Evolutionary conservation across 371 early-diverging fungal species (phyloP).

Genomic region (Gilbertella persicaria): DNA sequence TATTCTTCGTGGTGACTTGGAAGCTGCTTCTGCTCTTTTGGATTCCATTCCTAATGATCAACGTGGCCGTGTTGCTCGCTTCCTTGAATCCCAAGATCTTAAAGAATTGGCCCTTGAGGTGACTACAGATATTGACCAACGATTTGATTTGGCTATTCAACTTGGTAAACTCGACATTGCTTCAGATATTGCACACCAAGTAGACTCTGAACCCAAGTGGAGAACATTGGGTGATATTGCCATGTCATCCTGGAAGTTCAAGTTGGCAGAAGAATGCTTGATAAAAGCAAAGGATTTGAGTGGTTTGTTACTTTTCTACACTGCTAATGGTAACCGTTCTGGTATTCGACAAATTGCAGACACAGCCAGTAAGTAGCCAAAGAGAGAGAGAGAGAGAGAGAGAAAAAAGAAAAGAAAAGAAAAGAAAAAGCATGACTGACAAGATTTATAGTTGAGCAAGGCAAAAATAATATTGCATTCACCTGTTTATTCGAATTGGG

Average conservation of each 20-base stretch:
- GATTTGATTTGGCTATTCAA: conserved; percentile 92
- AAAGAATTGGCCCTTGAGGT: conserved; percentile 92
- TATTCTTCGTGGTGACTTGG: conserved; percentile 89
- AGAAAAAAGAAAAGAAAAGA: background rate
- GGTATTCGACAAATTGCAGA: conserved; percentile 79
- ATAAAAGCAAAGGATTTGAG: conserved; percentile 85
- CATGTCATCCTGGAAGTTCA: conserved; percentile 83
- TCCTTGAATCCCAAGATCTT: conserved; percentile 90
- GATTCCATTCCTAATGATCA: conserved; percentile 87
- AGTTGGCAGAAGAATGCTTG: conserved; percentile 90
- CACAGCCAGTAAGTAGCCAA: conserved; percentile 59
- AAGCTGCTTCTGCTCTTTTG: conserved; percentile 74
- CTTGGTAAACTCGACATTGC: conserved; percentile 85
- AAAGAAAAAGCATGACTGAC: background rate
- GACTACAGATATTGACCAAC: conserved; percentile 92
- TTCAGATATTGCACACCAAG: conserved; percentile 79
- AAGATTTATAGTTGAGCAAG: conserved; percentile 59
- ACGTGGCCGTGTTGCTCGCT: conserved; percentile 89
- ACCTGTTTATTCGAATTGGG: conserved; percentile 77
- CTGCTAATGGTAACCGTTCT: conserved; percentile 78
- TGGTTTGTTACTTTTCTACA: conserved; percentile 87
- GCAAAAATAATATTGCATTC: conserved; percentile 91
- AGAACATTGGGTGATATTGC: conserved; percentile 90
- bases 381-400: background rate
- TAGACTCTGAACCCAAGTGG: conserved; percentile 89